These are phyloP conservation scores for Aristolochia californica DNA, from an alignment of 164 flowering plant genomes.

Conservation along the genomic window DNA sequence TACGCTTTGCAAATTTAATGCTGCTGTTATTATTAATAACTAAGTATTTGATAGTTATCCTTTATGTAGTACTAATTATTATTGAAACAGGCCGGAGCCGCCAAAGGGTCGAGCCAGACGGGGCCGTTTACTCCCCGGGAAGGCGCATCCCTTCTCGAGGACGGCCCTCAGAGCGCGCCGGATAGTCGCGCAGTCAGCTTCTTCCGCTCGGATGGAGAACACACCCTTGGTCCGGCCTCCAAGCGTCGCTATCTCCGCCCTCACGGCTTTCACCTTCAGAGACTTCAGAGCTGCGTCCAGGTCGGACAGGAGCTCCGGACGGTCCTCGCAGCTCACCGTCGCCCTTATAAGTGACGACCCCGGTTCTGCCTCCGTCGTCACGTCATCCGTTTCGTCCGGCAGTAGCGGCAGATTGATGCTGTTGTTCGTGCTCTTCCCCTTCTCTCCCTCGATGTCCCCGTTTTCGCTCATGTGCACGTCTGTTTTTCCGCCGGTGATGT, in stretches of 20 bases:
- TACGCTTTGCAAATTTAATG: no score
- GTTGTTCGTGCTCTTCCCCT: no score
- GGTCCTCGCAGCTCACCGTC: slow-evolving; percentile 44
- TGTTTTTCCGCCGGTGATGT: neutral
- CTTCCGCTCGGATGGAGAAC: slow-evolving; percentile 18
- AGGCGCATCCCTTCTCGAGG: slow-evolving; percentile 11
- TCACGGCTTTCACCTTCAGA: slow-evolving; percentile 20
- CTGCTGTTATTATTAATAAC: no score
- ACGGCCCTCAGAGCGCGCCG: slow-evolving; percentile 40
- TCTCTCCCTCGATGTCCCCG: no score
- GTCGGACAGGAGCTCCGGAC: slow-evolving; percentile 33
- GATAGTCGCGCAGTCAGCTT: slow-evolving; percentile 16
- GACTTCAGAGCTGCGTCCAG: slow-evolving; percentile 28
- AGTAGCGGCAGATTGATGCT: no score
- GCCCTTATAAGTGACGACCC: slow-evolving; percentile 20
- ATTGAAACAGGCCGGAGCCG: no score
- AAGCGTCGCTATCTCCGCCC: slow-evolving; percentile 44
- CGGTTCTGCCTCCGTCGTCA: slow-evolving; percentile 16
- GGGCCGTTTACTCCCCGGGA: slow-evolving; percentile 9
- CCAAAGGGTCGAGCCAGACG: no score
- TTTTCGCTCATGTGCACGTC: neutral
- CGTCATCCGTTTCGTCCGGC: slow-evolving; percentile 47
- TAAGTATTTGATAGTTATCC: no score
- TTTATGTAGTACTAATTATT: no score
- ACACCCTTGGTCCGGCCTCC: slow-evolving; percentile 46